phyloP scores from a whole-genome alignment of 2,329 filamentous ascomycete species.

The Penicillium sumatraense region DNA sequence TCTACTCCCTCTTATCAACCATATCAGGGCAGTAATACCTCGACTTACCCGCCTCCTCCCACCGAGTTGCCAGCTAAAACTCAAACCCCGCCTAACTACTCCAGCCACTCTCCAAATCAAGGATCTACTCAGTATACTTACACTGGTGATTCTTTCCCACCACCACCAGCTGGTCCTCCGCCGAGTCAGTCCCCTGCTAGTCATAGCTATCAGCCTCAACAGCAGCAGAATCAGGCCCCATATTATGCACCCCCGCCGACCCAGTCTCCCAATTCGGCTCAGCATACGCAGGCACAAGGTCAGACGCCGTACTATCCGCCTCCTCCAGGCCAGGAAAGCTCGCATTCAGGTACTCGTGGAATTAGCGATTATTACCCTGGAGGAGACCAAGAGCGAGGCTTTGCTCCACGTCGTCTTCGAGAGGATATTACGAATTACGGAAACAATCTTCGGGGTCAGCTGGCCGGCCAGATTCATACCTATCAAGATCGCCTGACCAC shows the following conservation, averaged over 20 bases:
- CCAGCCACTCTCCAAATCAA: conserved; percentile 13
- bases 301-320: conserved; percentile 48
- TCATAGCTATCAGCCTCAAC: conserved; percentile 20
- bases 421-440: conserved; percentile 45
- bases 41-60: conserved; percentile 5
- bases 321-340: conserved; percentile 39
- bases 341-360: conserved; percentile 39
- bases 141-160: conserved; percentile 42
- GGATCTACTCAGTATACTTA: conserved; percentile 29
- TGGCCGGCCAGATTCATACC: conserved; percentile 50
- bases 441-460: conserved; percentile 43
- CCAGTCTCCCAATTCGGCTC: conserved; percentile 4
- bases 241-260: conserved; percentile 11
- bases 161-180: conserved; percentile 43
- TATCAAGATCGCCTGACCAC: conserved; percentile 45
- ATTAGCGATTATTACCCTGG: conserved; percentile 41
- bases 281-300: conserved; percentile 16
- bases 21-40: conserved; percentile 4
- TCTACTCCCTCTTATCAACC: conserved; percentile 7
- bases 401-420: conserved; percentile 40
- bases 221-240: conserved; percentile 14
- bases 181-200: conserved; percentile 27
- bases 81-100: conserved; percentile 10
- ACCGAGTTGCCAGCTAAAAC: conserved; percentile 1
- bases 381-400: conserved; percentile 40